Conservation (phyloP, 2,329 filamentous ascomycete genomes). For the Aureobasidium sp. region DNA sequence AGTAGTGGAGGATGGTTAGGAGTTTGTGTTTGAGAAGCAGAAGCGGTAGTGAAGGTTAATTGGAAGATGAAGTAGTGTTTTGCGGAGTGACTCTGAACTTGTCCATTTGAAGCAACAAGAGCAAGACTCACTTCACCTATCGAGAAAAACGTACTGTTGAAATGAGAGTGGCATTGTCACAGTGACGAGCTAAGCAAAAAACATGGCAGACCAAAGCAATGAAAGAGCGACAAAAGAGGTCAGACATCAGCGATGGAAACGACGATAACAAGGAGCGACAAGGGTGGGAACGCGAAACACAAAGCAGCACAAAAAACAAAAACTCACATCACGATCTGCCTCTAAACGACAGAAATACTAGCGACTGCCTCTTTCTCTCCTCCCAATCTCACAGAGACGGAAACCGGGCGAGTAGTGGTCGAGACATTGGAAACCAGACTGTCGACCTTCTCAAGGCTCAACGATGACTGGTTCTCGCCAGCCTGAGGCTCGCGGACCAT, state of each 20-base stretch:
- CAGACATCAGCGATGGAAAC: not conserved
- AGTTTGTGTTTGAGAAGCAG: too few species aligned
- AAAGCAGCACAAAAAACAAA: not conserved
- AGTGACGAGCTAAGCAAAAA: not conserved
- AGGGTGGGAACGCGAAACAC: not conserved
- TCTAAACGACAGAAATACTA: not conserved
- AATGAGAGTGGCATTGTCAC: not conserved
- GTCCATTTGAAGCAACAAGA: too few species aligned
- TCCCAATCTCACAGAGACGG: slow-evolving; percentile 2
- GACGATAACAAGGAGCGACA: not conserved
- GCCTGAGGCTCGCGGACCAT: slow-evolving; percentile 65
- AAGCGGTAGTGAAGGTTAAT: too few species aligned
- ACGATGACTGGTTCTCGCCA: not conserved
- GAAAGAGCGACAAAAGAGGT: not conserved
- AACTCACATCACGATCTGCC: not conserved
- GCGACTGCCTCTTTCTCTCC: slow-evolving; percentile 4
- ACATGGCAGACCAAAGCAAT: not conserved
- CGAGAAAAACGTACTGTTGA: not conserved
- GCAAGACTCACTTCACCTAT: too few species aligned
- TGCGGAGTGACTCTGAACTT: too few species aligned
- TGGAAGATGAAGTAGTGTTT: too few species aligned
- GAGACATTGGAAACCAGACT: slow-evolving; percentile 6
- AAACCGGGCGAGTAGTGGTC: not conserved
- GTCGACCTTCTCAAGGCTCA: slow-evolving; percentile 11
- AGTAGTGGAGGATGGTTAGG: too few species aligned